phyloP scores from a whole-genome alignment of 2,329 filamentous ascomycete genomes.

The Polytolypa hystricis region DNA sequence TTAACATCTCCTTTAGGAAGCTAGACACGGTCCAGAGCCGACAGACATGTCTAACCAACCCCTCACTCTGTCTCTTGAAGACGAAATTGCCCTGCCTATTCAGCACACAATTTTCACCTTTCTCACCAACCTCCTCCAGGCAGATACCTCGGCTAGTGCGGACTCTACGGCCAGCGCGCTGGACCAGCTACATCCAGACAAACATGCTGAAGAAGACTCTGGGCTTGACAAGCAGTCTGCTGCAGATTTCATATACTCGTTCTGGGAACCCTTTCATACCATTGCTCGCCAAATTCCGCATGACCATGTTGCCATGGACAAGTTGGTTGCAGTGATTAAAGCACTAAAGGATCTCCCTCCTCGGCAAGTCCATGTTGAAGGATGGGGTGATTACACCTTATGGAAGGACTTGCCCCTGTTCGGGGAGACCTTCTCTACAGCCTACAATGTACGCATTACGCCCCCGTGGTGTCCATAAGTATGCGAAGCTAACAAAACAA shows the following conservation, averaged over 20 bases:
- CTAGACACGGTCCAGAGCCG: too few species aligned
- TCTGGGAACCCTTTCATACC: conserved; percentile 4
- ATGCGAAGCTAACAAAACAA: neutral
- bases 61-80: conserved; percentile 2
- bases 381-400: conserved; percentile 2
- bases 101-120: neutral
- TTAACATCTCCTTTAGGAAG: too few species aligned
- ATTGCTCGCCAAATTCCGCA: conserved; percentile 5
- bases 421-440: conserved; percentile 1
- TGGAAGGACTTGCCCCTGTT: conserved; percentile 7
- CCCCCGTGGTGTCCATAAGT: neutral
- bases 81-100: neutral
- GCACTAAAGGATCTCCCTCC: conserved; percentile 1
- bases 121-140: neutral
- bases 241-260: conserved; percentile 2
- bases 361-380: conserved; percentile 1
- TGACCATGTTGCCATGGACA: conserved; percentile 5
- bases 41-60: neutral
- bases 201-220: neutral
- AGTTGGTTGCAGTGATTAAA: conserved; percentile 1
- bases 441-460: neutral
- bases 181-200: conserved; percentile 3
- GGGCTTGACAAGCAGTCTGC: neutral
- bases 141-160: neutral
- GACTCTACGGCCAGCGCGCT: conserved; percentile 1